Percentiles rank a stretch among this genome's conserved stretches.
These are phyloP conservation scores for Colletotrichum truncatum DNA, from an alignment of 2,329 filamentous ascomycete genomes.

Conservation along the genomic window DNA sequence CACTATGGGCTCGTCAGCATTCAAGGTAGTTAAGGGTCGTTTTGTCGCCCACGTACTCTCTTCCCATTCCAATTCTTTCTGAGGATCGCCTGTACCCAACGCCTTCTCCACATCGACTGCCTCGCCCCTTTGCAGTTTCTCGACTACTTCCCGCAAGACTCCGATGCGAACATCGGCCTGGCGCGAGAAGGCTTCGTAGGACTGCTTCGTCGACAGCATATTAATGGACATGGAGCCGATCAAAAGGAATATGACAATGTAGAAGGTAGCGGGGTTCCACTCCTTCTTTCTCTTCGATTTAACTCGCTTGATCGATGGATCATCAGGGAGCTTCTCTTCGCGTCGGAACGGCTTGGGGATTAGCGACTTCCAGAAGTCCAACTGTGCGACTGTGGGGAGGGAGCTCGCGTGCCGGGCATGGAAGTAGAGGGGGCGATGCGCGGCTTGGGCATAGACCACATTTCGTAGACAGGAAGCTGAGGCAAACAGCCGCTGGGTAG, in stretches of 20 bases:
- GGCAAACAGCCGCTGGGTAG: background rate
- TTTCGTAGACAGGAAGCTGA: conserved; percentile 7
- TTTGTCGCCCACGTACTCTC: conserved; percentile 66
- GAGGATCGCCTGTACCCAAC: conserved; percentile 80
- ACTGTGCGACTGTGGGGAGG: conserved; percentile 61
- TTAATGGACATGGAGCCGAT: conserved; percentile 97
- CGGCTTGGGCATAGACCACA: background rate
- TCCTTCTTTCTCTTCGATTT: conserved; percentile 63
- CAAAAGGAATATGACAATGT: conserved; percentile 82
- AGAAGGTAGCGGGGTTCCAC: conserved; percentile 86
- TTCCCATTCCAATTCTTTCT: conserved; percentile 87
- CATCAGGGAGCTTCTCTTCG: conserved; percentile 43
- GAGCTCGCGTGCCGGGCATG: conserved; percentile 44
- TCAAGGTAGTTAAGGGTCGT: background rate
- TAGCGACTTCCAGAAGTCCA: conserved; percentile 75
- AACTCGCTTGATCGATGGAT: conserved; percentile 39
- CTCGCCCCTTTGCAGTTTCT: conserved; percentile 75
- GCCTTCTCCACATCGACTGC: conserved; percentile 85
- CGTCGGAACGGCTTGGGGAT: conserved; percentile 74
- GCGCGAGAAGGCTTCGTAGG: conserved; percentile 76
- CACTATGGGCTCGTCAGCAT: conserved; percentile 53
- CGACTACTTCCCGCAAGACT: conserved; percentile 78
- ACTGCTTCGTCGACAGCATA: conserved; percentile 82
- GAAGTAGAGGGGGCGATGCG: conserved; percentile 3
- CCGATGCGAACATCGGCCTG: conserved; percentile 83